These are phyloP conservation scores for Blastobotrys terrestris DNA, from an alignment of 805 yeast genomes.

Conservation along the genomic window DNA sequence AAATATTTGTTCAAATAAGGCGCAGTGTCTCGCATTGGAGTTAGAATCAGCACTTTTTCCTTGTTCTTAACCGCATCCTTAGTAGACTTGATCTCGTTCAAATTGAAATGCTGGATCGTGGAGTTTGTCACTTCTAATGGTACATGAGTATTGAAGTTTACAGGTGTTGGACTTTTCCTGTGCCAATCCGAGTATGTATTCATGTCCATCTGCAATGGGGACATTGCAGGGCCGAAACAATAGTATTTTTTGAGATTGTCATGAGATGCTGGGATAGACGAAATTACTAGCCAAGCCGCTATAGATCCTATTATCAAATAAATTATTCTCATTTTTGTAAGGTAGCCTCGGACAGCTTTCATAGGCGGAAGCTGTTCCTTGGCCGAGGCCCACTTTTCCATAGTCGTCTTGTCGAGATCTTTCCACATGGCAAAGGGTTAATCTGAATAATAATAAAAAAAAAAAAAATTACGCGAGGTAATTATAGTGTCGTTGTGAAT, in stretches of 20 bases:
- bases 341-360: background rate
- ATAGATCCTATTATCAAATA: conserved; percentile 5
- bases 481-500: background rate
- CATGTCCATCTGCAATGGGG: conserved; percentile 21
- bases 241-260: conserved; percentile 11
- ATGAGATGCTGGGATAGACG: conserved; percentile 9
- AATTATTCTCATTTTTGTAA: background rate
- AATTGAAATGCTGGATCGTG: conserved; percentile 11
- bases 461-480: background rate
- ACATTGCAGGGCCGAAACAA: conserved; percentile 24
- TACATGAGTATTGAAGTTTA: conserved; percentile 16
- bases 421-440: background rate
- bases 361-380: background rate
- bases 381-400: background rate
- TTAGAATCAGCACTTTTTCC: conserved; percentile 61
- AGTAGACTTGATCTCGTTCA: conserved; percentile 19
- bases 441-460: background rate
- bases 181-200: conserved; percentile 21
- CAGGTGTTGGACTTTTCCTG: conserved; percentile 17
- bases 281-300: conserved; percentile 6
- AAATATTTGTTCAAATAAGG: conserved; percentile 75
- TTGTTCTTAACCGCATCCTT: conserved; percentile 26
- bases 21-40: conserved; percentile 80
- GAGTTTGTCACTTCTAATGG: conserved; percentile 10
- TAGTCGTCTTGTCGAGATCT: background rate